Conservation (phyloP, 2,329 filamentous ascomycete genomes). For the Diatrype stigma region DNA sequence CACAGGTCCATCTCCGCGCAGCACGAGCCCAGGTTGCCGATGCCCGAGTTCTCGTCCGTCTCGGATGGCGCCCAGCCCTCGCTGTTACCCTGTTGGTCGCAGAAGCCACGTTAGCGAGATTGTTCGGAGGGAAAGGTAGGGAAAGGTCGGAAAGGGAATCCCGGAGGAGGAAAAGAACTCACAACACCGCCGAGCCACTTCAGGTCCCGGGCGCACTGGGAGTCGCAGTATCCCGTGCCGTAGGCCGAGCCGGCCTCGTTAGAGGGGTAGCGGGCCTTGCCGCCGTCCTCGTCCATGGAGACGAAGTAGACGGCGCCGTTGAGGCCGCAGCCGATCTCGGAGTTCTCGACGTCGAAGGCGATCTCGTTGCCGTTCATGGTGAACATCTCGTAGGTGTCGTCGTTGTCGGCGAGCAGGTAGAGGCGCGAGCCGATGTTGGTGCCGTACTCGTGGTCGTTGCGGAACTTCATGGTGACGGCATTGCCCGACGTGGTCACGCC, state of each 20-base stretch:
- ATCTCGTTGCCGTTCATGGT: slow-evolving; percentile 56
- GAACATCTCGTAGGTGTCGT: slow-evolving; percentile 53
- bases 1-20: slow-evolving; percentile 57
- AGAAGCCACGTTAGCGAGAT: slow-evolving; percentile 1
- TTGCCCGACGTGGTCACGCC: slow-evolving; percentile 41
- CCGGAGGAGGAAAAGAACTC: slow-evolving; percentile 2
- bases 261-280: slow-evolving; percentile 37
- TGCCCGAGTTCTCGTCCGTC: slow-evolving; percentile 44
- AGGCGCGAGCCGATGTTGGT: slow-evolving; percentile 41
- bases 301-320: slow-evolving; percentile 58
- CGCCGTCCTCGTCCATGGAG: slow-evolving; percentile 51
- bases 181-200: slow-evolving; percentile 49
- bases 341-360: slow-evolving; percentile 60
- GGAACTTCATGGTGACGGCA: slow-evolving; percentile 44
- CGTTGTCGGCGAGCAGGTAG: slow-evolving; percentile 49
- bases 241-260: slow-evolving; percentile 48
- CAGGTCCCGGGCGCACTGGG: slow-evolving; percentile 42
- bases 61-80: slow-evolving; percentile 42
- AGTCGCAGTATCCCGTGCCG: slow-evolving; percentile 52
- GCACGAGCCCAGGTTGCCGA: slow-evolving; percentile 45
- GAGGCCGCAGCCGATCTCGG: slow-evolving; percentile 52
- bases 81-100: slow-evolving; percentile 32
- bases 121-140: neutral
- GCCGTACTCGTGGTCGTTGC: slow-evolving; percentile 34
- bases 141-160: neutral